These are phyloP conservation scores for Dendrobium catenatum DNA, from an alignment of 106 monocot genomes.

Conservation along the genomic window DNA sequence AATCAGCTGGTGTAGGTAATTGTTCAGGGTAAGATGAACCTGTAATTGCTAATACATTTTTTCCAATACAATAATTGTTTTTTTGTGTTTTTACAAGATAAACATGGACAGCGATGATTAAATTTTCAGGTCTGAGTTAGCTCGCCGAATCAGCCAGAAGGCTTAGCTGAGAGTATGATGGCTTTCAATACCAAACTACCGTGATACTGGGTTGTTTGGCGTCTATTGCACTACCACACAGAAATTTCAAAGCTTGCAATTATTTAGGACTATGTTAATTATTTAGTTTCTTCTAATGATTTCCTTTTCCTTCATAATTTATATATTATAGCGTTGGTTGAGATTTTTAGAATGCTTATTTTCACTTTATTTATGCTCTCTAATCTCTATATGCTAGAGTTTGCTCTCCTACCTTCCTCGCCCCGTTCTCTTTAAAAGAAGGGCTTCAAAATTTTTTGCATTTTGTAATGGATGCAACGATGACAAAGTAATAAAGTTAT, in stretches of 20 bases:
- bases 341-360: not conserved
- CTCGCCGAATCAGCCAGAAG: constrained; percentile 45
- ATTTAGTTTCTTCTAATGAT: not conserved
- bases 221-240: constrained; percentile 50
- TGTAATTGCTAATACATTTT: not conserved
- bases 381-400: not conserved
- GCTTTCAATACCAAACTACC: constrained; percentile 93
- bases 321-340: not conserved
- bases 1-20: constrained; percentile 54
- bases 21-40: constrained; percentile 58
- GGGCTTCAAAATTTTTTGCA: not conserved
- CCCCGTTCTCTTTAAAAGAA: not conserved
- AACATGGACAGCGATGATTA: not conserved
- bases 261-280: not conserved
- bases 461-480: not conserved
- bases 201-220: constrained; percentile 90
- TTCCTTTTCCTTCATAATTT: not conserved
- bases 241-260: constrained; percentile 15
- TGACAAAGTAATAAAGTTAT: not conserved
- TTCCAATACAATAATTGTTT: not conserved
- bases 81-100: not conserved
- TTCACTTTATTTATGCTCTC: not conserved
- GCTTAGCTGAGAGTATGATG: constrained; percentile 87
- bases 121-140: constrained; percentile 64
- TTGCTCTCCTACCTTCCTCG: not conserved